Base-by-base conservation (phyloP, 2,329 filamentous ascomycete species). In the Pyricularia sp. region DNA sequence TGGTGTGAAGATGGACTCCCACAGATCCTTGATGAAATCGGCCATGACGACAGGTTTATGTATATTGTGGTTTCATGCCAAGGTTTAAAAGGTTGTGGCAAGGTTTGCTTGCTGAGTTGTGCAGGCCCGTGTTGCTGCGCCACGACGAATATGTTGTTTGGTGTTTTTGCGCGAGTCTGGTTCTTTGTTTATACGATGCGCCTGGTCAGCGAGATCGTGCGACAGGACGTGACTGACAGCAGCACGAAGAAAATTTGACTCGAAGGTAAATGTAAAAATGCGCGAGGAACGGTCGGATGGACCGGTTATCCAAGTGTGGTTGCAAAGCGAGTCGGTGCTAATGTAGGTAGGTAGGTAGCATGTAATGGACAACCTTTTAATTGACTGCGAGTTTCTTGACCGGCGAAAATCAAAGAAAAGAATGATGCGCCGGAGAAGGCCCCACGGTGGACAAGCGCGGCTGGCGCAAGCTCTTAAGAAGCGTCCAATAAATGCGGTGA, bases 1-100 rank as follows among this genome's bases (percentile, higher is more conserved):
- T 0, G 94, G 92, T 5, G 91, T 95, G 85, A 98, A 97, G 83
- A 98, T 89, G 76, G 92, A 96, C 77, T 91, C 87, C 91, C 93
- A 97, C 70, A 97, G 90, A 73, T 94, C 88, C 76, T 88, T 84
- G 71, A 96, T 75, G 79, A 90, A 90, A 74, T 82, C 77, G 17
- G 87, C 81, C 87, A 89, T 89, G 73, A 69, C 73, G 68, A 30
- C n/a, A 9, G 26, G 3, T 28, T 64, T 12, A 31, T 33, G 31
- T 33, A 20, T 61, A 17, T 20, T 30, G 50, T 33, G 25, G 17
- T 26, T 4, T 28, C 17, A 50, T 59, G 23, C 23, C 28, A 30
- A 30, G 7, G 10, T 31, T 14, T 14, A 3, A 65, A 6, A 2
- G 63, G n/a, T 65, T 65, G 25, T 14, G 9, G 63, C 20, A 20